Evolutionary conservation across 352 stramenopile species (phyloP).

Genomic region (Globisporangium solare): DNA sequence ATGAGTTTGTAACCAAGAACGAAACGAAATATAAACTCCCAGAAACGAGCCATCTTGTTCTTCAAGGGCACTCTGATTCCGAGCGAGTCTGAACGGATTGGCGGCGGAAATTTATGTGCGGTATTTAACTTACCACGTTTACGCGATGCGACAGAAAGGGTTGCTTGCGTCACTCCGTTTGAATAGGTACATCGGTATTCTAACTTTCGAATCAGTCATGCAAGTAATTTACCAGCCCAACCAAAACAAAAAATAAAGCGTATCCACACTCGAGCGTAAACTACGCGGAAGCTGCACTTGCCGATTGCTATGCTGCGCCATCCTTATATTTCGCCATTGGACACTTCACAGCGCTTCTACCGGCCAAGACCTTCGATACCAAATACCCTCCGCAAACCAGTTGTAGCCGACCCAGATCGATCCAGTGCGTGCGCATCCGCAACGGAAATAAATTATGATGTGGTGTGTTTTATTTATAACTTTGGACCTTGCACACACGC

Average conservation of each 20-base stretch:
- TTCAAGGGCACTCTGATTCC: no score
- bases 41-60: no score
- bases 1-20: neutral
- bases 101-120: no score
- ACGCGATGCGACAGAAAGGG: neutral
- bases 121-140: no score
- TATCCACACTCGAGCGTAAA: neutral
- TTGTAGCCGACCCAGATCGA: no score
- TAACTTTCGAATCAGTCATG: neutral
- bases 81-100: no score
- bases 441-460: no score
- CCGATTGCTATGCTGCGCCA: neutral
- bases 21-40: neutral
- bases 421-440: no score
- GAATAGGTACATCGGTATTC: neutral
- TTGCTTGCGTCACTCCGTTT: neutral
- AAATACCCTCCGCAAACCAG: no score
- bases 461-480: neutral
- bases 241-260: neutral
- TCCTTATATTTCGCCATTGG: neutral
- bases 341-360: no score
- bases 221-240: neutral
- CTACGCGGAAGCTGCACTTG: neutral
- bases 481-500: neutral
- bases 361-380: no score